Evolutionary conservation across 768 basidiomycete species (phyloP).

Genomic region (Mrakia frigida): DNA sequence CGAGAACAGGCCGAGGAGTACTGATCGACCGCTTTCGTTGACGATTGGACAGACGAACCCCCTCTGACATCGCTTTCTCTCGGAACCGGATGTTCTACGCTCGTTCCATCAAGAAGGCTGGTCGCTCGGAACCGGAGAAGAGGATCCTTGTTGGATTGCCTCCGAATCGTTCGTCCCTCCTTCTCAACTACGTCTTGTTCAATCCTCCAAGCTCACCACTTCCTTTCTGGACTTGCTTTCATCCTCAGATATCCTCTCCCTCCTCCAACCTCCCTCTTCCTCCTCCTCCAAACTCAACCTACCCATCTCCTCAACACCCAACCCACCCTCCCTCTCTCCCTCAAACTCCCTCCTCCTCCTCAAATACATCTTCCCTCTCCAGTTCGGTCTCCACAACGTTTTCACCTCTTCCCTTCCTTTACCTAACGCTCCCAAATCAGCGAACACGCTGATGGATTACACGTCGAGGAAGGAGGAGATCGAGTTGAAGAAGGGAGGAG

Average conservation of each 20-base stretch:
- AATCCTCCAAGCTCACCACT: neutral
- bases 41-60: slow-evolving; percentile 21
- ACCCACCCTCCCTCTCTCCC: slow-evolving; percentile 39
- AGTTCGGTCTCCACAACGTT: slow-evolving; percentile 62
- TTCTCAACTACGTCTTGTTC: neutral
- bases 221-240: neutral
- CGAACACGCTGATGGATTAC: slow-evolving; percentile 51
- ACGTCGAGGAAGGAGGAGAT: slow-evolving; percentile 35
- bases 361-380: slow-evolving; percentile 80
- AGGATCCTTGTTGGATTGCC: slow-evolving; percentile 65
- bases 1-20: neutral
- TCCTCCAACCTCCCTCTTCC: slow-evolving; percentile 52
- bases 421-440: neutral
- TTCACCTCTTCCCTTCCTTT: slow-evolving; percentile 47
- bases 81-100: slow-evolving; percentile 58
- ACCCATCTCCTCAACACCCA: slow-evolving; percentile 33
- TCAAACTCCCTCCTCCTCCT: slow-evolving; percentile 59
- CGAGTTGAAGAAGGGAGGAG: slow-evolving; percentile 41
- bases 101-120: slow-evolving; percentile 47
- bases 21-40: neutral
- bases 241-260: slow-evolving; percentile 60
- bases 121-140: slow-evolving; percentile 47
- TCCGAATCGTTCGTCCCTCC: slow-evolving; percentile 53
- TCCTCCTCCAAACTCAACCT: slow-evolving; percentile 32
- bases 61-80: slow-evolving; percentile 37